Conservation (phyloP, 352 stramenopile species). For the Aphanomyces astaci region DNA sequence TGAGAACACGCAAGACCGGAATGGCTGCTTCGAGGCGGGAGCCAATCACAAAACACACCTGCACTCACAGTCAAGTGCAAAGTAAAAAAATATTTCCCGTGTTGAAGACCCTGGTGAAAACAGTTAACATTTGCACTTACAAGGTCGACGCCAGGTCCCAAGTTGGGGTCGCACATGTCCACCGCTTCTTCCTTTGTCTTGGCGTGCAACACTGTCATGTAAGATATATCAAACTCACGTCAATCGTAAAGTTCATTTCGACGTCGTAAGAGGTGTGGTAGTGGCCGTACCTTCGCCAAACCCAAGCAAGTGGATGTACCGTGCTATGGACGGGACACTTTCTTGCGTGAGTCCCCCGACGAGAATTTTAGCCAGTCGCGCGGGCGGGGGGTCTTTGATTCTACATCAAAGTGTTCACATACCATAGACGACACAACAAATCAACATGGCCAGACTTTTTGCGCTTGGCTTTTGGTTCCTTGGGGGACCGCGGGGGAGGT, state of each 20-base stretch:
- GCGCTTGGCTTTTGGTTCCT: background rate
- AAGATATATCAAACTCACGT: too few species aligned
- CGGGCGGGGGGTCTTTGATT: conserved; percentile 17
- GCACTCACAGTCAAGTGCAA: too few species aligned
- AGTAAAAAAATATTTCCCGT: too few species aligned
- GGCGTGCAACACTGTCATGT: background rate
- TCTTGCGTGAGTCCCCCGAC: conserved; percentile 35
- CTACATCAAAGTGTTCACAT: background rate
- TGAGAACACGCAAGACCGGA: conserved; percentile 34
- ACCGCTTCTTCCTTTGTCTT: background rate
- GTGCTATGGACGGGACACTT: conserved; percentile 40
- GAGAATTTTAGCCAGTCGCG: conserved; percentile 57
- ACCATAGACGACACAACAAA: too few species aligned
- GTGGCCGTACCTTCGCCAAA: conserved; percentile 47
- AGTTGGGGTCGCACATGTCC: background rate
- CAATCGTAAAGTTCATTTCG: too few species aligned
- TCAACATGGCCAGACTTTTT: too few species aligned
- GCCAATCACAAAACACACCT: conserved; percentile 64
- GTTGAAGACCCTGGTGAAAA: too few species aligned
- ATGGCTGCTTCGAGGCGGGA: conserved; percentile 37
- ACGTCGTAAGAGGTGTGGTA: too few species aligned
- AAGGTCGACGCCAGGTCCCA: conserved; percentile 37
- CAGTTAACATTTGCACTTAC: conserved; percentile 26
- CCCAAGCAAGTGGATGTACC: conserved; percentile 66
- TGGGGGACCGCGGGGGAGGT: background rate